phyloP scores from a whole-genome alignment of 1,284 basidiomycete genomes.

The Athelia sp. region DNA sequence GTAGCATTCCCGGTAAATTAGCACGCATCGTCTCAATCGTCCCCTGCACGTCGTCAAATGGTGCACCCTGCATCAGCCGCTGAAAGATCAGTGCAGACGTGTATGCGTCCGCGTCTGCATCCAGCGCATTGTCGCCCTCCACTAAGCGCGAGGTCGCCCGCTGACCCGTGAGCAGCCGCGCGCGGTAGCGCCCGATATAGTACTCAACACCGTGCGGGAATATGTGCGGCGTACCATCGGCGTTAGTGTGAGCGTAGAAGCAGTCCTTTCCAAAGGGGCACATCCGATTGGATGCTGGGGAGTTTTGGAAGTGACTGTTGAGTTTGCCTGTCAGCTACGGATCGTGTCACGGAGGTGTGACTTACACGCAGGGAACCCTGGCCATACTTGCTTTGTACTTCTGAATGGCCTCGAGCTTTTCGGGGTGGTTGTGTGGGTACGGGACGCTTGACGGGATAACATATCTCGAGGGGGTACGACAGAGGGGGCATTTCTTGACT shows the following conservation, averaged over 20 bases:
- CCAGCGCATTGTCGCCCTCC: conserved; percentile 18
- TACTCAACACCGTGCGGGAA: conserved; percentile 50
- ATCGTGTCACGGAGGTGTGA: conserved; percentile 6
- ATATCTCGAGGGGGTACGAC: conserved; percentile 56
- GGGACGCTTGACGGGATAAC: conserved; percentile 67
- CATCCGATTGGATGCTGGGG: conserved; percentile 39
- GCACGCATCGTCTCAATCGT: conserved; percentile 1
- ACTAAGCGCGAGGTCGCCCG: background rate
- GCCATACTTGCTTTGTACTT: conserved; percentile 69
- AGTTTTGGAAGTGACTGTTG: conserved; percentile 57
- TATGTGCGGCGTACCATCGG: conserved; percentile 55
- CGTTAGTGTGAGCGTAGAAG: conserved; percentile 65
- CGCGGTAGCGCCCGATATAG: conserved; percentile 39
- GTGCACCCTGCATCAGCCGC: background rate
- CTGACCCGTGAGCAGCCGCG: background rate
- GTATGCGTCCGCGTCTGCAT: conserved; percentile 1
- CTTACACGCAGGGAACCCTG: conserved; percentile 58
- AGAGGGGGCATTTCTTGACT: conserved; percentile 73
- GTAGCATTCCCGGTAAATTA: background rate
- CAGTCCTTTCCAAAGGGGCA: conserved; percentile 76
- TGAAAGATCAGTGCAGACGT: too few relatives aligned
- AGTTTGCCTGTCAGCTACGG: conserved; percentile 3
- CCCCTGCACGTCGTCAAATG: background rate
- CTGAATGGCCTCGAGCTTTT: conserved; percentile 45
- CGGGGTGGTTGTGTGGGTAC: conserved; percentile 45